Conservation (phyloP, 257 asterid genomes). For the Cordia subcordata region DNA sequence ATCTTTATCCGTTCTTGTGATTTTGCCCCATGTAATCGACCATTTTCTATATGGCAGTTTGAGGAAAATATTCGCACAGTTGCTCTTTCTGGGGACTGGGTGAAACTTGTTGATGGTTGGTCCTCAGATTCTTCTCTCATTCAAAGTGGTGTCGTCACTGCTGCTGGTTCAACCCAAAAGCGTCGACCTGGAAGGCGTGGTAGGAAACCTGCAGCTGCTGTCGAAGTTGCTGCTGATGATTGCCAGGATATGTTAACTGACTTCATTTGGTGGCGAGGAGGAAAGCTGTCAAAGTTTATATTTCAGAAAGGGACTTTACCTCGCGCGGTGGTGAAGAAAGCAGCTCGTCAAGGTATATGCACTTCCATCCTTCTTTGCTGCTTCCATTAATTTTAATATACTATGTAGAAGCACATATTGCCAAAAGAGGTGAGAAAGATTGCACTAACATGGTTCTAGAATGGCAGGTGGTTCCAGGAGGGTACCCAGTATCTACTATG, state of each 20-base stretch:
- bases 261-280: slow-evolving; percentile 82
- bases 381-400: neutral
- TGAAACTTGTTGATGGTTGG: slow-evolving; percentile 51
- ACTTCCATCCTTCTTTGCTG: slow-evolving; percentile 2
- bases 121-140: slow-evolving; percentile 43
- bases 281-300: slow-evolving; percentile 43
- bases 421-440: too few species aligned
- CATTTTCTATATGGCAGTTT: slow-evolving; percentile 42
- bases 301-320: slow-evolving; percentile 64
- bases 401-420: too few species aligned
- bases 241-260: slow-evolving; percentile 29
- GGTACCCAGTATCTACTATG: slow-evolving; percentile 53
- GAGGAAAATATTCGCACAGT: slow-evolving; percentile 67
- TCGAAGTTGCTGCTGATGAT: slow-evolving; percentile 44
- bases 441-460: slow-evolving; percentile 18
- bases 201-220: slow-evolving; percentile 42
- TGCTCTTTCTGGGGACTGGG: slow-evolving; percentile 78
- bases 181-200: slow-evolving; percentile 77
- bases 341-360: slow-evolving; percentile 61
- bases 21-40: slow-evolving; percentile 9
- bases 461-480: slow-evolving; percentile 59
- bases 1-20: neutral
- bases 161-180: slow-evolving; percentile 61
- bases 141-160: slow-evolving; percentile 37
- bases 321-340: slow-evolving; percentile 36